phyloP scores from a whole-genome alignment of 805 yeast genomes.

The Isabelozyma rhagii region DNA sequence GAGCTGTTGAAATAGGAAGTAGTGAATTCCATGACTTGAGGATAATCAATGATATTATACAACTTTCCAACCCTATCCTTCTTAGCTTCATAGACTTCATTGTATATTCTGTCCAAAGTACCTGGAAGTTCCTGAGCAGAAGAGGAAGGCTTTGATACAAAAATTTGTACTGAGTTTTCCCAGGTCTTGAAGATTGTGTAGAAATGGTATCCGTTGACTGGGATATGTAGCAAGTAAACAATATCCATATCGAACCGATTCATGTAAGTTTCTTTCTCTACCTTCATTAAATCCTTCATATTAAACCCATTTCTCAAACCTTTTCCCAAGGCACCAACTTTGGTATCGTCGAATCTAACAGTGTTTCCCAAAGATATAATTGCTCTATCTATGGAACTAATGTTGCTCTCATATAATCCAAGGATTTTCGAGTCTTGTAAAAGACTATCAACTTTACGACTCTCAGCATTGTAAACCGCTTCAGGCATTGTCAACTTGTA shows the following conservation, averaged over 20 bases:
- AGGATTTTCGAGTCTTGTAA: constrained; percentile 58
- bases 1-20: constrained; percentile 52
- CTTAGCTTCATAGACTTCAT: constrained; percentile 49
- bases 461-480: constrained; percentile 51
- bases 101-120: constrained; percentile 52
- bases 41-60: constrained; percentile 51
- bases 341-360: constrained; percentile 64
- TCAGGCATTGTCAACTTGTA: constrained; percentile 73
- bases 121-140: constrained; percentile 64
- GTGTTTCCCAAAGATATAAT: constrained; percentile 74
- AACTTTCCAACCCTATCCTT: constrained; percentile 40
- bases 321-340: constrained; percentile 80
- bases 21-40: constrained; percentile 52
- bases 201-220: constrained; percentile 72
- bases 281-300: constrained; percentile 48
- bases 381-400: constrained; percentile 67
- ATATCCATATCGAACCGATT: constrained; percentile 53
- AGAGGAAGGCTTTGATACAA: constrained; percentile 65
- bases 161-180: constrained; percentile 48
- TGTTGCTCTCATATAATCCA: constrained; percentile 75
- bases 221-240: constrained; percentile 64
- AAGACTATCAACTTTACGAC: constrained; percentile 55
- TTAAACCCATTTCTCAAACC: constrained; percentile 87
- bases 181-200: constrained; percentile 66
- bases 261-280: constrained; percentile 53